Conservation (phyloP, 1,284 basidiomycete species). For the Vanrija sp. region DNA sequence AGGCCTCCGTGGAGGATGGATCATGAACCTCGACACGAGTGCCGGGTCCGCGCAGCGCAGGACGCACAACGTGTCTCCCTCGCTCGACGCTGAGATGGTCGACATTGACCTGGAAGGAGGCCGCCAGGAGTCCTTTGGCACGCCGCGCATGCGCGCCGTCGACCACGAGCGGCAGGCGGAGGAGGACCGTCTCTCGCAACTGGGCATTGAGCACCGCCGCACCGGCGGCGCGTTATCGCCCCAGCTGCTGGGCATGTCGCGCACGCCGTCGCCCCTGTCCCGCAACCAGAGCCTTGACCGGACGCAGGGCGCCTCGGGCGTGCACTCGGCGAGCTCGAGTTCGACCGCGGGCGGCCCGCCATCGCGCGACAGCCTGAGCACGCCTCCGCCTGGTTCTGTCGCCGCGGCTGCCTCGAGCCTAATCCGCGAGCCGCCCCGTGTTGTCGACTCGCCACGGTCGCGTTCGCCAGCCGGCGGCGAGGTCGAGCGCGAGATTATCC, state of each 20-base stretch:
- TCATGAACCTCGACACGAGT: conserved; percentile 45
- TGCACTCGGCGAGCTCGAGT: no score
- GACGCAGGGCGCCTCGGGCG: no score
- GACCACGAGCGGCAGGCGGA: conserved; percentile 31
- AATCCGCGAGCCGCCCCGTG: conserved; percentile 30
- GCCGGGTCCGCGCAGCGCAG: conserved; percentile 20
- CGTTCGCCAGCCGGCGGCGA: background rate
- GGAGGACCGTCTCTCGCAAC: conserved; percentile 32
- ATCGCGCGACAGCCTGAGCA: background rate
- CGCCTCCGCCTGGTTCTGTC: background rate
- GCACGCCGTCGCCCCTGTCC: conserved; percentile 32
- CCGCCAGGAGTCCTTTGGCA: conserved; percentile 36
- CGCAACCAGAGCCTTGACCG: conserved; percentile 1
- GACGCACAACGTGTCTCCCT: conserved; percentile 7
- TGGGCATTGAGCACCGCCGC: conserved; percentile 36
- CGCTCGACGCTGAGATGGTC: conserved; percentile 45
- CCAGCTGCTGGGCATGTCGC: conserved; percentile 9
- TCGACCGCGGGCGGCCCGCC: no score
- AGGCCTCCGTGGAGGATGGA: conserved; percentile 49
- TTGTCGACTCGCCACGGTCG: conserved; percentile 14
- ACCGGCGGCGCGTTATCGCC: conserved; percentile 3
- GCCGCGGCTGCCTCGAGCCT: conserved; percentile 17
- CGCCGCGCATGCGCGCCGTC: conserved; percentile 24
- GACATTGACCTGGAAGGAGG: conserved; percentile 51
- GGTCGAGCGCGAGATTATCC: conserved; percentile 8